These are phyloP conservation scores for Dendrobium officinale DNA, from an alignment of 106 monocot species.

Conservation along the genomic window DNA sequence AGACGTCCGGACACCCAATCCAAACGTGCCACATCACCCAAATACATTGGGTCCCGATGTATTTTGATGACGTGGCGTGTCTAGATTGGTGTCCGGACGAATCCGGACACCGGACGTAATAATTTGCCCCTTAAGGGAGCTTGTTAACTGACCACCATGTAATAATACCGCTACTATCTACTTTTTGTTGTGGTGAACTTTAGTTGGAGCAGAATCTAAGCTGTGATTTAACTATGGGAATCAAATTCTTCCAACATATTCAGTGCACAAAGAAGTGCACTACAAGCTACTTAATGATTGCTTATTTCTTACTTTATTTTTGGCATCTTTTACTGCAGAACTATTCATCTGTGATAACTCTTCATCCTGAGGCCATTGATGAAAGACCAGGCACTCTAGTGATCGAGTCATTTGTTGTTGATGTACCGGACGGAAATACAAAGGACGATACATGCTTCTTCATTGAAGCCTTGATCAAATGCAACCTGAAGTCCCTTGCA, in stretches of 20 bases:
- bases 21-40: too few relatives aligned
- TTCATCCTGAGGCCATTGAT: conserved; percentile 51
- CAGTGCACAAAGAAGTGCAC: neutral
- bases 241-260: neutral
- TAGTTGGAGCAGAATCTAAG: conserved; percentile 5
- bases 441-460: conserved; percentile 63
- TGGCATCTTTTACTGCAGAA: conserved; percentile 27
- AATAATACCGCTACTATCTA: neutral
- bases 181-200: neutral
- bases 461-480: conserved; percentile 56
- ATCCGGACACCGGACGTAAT: too few relatives aligned
- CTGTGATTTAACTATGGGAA: neutral
- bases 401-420: conserved; percentile 64
- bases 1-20: too few relatives aligned
- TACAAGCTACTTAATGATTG: neutral
- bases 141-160: too few relatives aligned
- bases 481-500: conserved; percentile 55
- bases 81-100: too few relatives aligned
- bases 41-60: too few relatives aligned
- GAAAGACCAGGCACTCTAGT: conserved; percentile 56
- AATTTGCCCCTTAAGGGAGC: too few relatives aligned
- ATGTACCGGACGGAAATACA: conserved; percentile 71
- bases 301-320: neutral
- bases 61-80: too few relatives aligned
- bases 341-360: conserved; percentile 49